A percentile compares a stretch with the other conserved stretches of the same genome.
Conservation (phyloP, 1,284 basidiomycete species). For the Moesziomyces globuligerus region DNA sequence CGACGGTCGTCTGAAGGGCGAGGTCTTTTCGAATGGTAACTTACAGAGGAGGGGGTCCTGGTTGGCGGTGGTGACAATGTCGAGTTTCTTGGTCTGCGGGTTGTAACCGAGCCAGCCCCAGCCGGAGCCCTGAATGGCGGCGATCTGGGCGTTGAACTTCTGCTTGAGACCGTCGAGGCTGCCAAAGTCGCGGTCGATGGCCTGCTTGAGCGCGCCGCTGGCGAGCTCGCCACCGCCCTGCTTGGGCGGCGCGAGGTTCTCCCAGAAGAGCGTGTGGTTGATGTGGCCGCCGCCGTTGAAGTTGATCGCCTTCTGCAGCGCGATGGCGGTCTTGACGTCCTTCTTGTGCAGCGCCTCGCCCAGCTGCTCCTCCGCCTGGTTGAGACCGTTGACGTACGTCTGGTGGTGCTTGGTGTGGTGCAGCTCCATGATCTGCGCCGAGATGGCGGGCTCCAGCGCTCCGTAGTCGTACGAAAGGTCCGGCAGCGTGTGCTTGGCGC, state of each 20-base stretch:
- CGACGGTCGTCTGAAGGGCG: not conserved
- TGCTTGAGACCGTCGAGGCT: slow-evolving; percentile 58
- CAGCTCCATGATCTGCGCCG: slow-evolving; percentile 65
- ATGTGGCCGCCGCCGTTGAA: slow-evolving; percentile 67
- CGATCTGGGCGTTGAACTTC: slow-evolving; percentile 58
- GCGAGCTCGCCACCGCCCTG: slow-evolving; percentile 63
- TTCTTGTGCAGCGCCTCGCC: slow-evolving; percentile 54
- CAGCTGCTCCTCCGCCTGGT: slow-evolving; percentile 62
- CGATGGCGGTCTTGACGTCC: slow-evolving; percentile 56
- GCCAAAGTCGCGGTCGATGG: slow-evolving; percentile 66
- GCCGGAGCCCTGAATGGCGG: slow-evolving; percentile 64
- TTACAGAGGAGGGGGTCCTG: slow-evolving; percentile 65
- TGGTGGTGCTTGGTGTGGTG: slow-evolving; percentile 67
- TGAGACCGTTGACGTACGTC: slow-evolving; percentile 66
- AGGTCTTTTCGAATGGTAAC: not conserved
- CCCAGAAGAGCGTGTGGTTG: slow-evolving; percentile 67
- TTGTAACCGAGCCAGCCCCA: slow-evolving; percentile 66
- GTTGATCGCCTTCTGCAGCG: slow-evolving; percentile 61
- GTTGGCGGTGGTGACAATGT: slow-evolving; percentile 64
- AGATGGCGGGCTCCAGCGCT: slow-evolving; percentile 65
- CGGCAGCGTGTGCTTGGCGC: slow-evolving; percentile 66
- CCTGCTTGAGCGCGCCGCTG: slow-evolving; percentile 56
- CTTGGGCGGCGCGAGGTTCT: slow-evolving; percentile 61
- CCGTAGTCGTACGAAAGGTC: slow-evolving; percentile 65
- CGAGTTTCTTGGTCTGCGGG: slow-evolving; percentile 54